Base-by-base conservation (phyloP, 331 rosid genomes). In the Rosa hybrid region DNA sequence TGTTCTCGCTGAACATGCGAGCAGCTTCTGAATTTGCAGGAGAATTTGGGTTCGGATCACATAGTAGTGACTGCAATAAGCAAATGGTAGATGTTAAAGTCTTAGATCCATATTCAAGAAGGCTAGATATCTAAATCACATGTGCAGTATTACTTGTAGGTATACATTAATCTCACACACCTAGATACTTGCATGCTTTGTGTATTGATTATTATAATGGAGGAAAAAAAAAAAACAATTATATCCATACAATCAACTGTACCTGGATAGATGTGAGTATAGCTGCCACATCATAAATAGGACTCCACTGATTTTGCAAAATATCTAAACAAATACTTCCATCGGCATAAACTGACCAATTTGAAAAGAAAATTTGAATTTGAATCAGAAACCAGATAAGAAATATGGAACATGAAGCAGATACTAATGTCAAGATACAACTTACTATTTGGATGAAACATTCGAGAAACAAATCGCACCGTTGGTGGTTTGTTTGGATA, bases 361-460 rank as follows among this genome's bases (percentile, higher is more conserved):
- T 77, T 71, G 69, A 76, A 84, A 79, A 39, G 69, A 38, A 65
- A 27, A 49, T 8, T 63, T 27, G 34, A 30, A 62, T 64, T 76
- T 34, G 14, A 39, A 41, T 68, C 60, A 65, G 64, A 34, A 34
- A 68, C 59, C 53, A 50, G 12, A 68, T 30, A 59, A 81, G 67
- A 62, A 30, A 63, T 25, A 23, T 39, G 12, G 11, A 12, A n/a
- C 42, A 69, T 4, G 12, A 30, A 46, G 27, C 16, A 16, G 71
- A 75, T 34, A 42, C 16, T 42, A 25, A 57, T 57, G 49, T n/a
- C 49, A 42, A 48, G 21, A 78, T 41, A 75, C 72, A 78, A 86
- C 98, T 94, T 92, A 94, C 98, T 94, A 80, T 94, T 94, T 45
- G 98, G 98, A 79, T 94, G 98, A 84, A 94, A 92, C 98, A 94